Percentiles rank a stretch among this genome's conserved stretches.
phyloP scores from a whole-genome alignment of 805 yeast species.

The Jamesozyma gamospora region DNA sequence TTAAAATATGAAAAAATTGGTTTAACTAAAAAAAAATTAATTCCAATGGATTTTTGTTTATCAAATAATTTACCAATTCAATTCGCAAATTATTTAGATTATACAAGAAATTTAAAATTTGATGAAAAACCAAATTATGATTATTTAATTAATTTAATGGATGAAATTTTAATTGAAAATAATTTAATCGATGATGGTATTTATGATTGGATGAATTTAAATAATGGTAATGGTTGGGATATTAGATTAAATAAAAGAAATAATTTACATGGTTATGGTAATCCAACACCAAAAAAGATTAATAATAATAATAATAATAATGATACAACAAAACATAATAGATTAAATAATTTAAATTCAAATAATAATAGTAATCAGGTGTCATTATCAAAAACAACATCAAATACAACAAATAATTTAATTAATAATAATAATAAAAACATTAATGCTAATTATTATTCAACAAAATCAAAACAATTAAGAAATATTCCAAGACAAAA shows the following conservation, averaged over 20 bases:
- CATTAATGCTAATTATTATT: constrained; percentile 1
- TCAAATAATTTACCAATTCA: constrained; percentile 53
- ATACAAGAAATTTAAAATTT: constrained; percentile 59
- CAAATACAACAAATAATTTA: neutral
- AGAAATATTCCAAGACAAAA: too few species aligned
- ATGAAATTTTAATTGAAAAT: constrained; percentile 45
- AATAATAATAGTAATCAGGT: constrained; percentile 1
- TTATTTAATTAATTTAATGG: constrained; percentile 51
- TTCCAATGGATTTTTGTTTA: constrained; percentile 48
- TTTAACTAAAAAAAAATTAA: constrained; percentile 63
- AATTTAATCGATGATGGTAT: constrained; percentile 55
- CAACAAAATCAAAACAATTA: constrained; percentile 1
- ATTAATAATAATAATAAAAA: constrained; percentile 2
- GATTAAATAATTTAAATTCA: constrained; percentile 1
- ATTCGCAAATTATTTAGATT: constrained; percentile 62
- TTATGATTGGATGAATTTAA: constrained; percentile 75
- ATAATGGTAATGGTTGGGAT: constrained; percentile 78
- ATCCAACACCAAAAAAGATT: constrained; percentile 42
- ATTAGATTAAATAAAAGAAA: constrained; percentile 65
- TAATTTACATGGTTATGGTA: constrained; percentile 74
- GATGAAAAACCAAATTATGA: constrained; percentile 76
- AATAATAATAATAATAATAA: constrained; percentile 5
- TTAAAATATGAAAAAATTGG: constrained; percentile 90
- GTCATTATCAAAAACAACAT: too few species aligned
- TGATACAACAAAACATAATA: constrained; percentile 1